Base-by-base conservation (phyloP, 1,284 basidiomycete species). In the Psilocybe mexicana region DNA sequence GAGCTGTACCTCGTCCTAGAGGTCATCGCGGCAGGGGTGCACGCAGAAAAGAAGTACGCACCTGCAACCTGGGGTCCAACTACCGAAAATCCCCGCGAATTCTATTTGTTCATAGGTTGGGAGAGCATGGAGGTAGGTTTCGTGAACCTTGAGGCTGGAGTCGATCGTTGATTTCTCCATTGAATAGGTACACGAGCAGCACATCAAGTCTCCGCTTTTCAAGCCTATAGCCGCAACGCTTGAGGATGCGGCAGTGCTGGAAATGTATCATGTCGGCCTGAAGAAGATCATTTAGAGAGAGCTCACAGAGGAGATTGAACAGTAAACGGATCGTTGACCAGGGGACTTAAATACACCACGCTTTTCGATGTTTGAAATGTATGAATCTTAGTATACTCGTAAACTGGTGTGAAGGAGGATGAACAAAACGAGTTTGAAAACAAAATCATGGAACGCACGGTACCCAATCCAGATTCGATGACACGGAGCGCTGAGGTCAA, bases 101-200 rank as follows among this genome's bases (percentile, higher is more conserved):
- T 62, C 47, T 46, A 63, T 24, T 35, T 67, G 30, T 30, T 66
- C 14, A 59, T 69, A 43, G 70, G 70, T 6, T 71, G 70, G 70
- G 66, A 68, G 24, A 68, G 65, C 38, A 55, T 64, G 8, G 62
- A 62, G 49, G 70, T 69, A 24, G 26, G 54, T 7, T 35, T 26
- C 6, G 12, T 30, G 6, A 23, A 28, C 6, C 18, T 6, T 23
- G 6, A 2, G 30, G 2, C 1, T 48, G 14, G n/a, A 23, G 14
- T 30, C 38, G 4, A 4, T 12, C 3, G 11, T 8, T 40, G 38
- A 40, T n/a, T 8, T 40, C n/a, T 18, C 38, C 7, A 4, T 40
- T 3, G 38, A 5, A 40, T 40, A 40, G 38, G 38, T 2, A 18
- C 44, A 46, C 14, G 26, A 28, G 18, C 18, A 18, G 18, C 18